Evolutionary conservation across 1,284 basidiomycete genomes (phyloP).

Genomic region (Vanrija sp.): DNA sequence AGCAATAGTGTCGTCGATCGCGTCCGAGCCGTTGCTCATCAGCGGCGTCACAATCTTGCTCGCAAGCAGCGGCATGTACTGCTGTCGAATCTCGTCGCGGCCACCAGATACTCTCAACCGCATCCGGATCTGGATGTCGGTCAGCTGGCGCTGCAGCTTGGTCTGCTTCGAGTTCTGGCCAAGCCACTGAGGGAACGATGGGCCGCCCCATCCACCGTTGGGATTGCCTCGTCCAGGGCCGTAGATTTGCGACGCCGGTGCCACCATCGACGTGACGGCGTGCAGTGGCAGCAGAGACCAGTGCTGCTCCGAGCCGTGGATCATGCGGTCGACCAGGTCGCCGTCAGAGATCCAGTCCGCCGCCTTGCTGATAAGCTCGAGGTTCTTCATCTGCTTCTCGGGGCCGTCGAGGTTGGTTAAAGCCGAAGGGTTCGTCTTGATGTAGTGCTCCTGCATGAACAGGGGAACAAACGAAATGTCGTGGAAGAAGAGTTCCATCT

Average conservation of each 20-base stretch:
- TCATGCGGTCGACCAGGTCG: constrained; percentile 88
- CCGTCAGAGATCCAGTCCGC: constrained; percentile 90
- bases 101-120: constrained; percentile 86
- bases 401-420: constrained; percentile 59
- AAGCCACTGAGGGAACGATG: constrained; percentile 87
- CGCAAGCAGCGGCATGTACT: constrained; percentile 82
- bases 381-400: constrained; percentile 63
- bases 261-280: constrained; percentile 81
- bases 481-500: constrained; percentile 95
- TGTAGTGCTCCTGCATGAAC: constrained; percentile 94
- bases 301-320: constrained; percentile 95
- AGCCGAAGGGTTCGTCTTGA: constrained; percentile 71
- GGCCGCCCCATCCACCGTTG: constrained; percentile 60
- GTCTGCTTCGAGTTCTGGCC: constrained; percentile 92
- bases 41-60: constrained; percentile 75
- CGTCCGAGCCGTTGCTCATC: constrained; percentile 61
- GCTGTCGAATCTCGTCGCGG: constrained; percentile 80
- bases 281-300: constrained; percentile 95
- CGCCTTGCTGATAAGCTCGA: constrained; percentile 80
- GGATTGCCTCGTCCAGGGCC: constrained; percentile 54
- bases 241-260: constrained; percentile 76
- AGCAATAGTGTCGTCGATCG: constrained; percentile 74
- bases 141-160: constrained; percentile 74
- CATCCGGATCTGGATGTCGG: constrained; percentile 93
- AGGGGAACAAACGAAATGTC: constrained; percentile 90